These are phyloP conservation scores for fission yeast (Schizosaccharomyces pombe) DNA, from an alignment of 805 yeast genomes.

Conservation along the genomic window DNA sequence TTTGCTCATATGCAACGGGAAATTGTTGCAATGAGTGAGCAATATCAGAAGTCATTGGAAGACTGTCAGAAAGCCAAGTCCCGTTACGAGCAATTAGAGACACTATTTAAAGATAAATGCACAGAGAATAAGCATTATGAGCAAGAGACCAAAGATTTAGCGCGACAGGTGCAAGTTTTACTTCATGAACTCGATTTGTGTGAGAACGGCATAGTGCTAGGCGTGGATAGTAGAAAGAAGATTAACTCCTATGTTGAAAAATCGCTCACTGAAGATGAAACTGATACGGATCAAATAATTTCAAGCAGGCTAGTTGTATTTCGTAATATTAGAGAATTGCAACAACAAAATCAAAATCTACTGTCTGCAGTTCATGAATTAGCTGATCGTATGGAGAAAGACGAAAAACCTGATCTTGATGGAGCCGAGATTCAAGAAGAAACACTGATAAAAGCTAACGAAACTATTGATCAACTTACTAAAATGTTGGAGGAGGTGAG, in stretches of 20 bases:
- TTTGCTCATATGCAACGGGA: constrained; percentile 33
- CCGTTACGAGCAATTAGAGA: constrained; percentile 16
- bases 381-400: constrained; percentile 44
- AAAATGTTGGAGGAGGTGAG: constrained; percentile 23
- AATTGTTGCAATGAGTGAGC: constrained; percentile 28
- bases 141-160: constrained; percentile 34
- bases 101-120: constrained; percentile 15
- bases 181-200: constrained; percentile 36
- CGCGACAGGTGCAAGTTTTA: constrained; percentile 58
- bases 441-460: constrained; percentile 14
- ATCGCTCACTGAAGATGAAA: constrained; percentile 14
- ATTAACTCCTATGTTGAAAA: constrained; percentile 17
- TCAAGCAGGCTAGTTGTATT: constrained; percentile 54
- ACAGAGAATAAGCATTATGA: constrained; percentile 13
- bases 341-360: constrained; percentile 51
- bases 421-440: constrained; percentile 9
- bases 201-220: constrained; percentile 36
- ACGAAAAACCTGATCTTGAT: constrained; percentile 21
- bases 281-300: constrained; percentile 51
- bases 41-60: constrained; percentile 22
- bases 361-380: constrained; percentile 44
- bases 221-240: constrained; percentile 35
- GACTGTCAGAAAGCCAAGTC: constrained; percentile 18
- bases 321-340: constrained; percentile 40
- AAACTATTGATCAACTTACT: constrained; percentile 14